Conservation (phyloP, 2,329 filamentous ascomycete genomes). For the Paecilomyces dactylethromorphus region DNA sequence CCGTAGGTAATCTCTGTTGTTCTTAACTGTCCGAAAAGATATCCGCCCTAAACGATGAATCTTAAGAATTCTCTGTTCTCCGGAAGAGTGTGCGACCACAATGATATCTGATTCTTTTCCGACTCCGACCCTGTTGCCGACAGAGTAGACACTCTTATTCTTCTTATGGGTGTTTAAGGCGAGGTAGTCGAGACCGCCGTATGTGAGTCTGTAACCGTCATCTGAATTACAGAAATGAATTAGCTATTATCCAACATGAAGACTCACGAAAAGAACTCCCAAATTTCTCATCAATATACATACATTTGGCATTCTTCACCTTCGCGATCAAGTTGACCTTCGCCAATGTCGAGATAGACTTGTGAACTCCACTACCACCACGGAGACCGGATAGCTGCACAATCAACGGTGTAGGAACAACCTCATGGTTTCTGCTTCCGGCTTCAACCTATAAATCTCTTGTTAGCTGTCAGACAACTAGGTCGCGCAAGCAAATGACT, state of each 20-base stretch:
- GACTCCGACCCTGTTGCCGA: slow-evolving; percentile 89
- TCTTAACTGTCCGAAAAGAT: slow-evolving; percentile 92
- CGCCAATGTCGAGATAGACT: slow-evolving; percentile 80
- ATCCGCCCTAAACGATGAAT: slow-evolving; percentile 94
- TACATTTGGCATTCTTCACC: slow-evolving; percentile 86
- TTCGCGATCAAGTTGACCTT: slow-evolving; percentile 88
- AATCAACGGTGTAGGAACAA: slow-evolving; percentile 87
- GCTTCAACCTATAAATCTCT: slow-evolving; percentile 65
- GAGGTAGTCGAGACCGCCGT: slow-evolving; percentile 96
- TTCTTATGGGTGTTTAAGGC: slow-evolving; percentile 84
- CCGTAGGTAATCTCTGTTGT: slow-evolving; percentile 89
- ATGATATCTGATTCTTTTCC: slow-evolving; percentile 98
- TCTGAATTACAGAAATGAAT: slow-evolving; percentile 38
- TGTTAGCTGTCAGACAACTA: slow-evolving; percentile 30
- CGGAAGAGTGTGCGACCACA: slow-evolving; percentile 75
- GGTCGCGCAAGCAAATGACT: slow-evolving; percentile 13
- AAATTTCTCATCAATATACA: slow-evolving; percentile 21
- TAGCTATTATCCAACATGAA: background rate
- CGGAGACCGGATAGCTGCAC: slow-evolving; percentile 75
- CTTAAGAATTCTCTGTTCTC: slow-evolving; percentile 78
- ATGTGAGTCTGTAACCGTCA: slow-evolving; percentile 93
- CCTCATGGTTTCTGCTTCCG: slow-evolving; percentile 93
- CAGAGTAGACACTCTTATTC: slow-evolving; percentile 74
- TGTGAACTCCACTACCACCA: slow-evolving; percentile 72
- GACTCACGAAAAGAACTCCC: background rate